phyloP scores from a whole-genome alignment of 441 rosid genomes.

The Arabidopsis lyrata region DNA sequence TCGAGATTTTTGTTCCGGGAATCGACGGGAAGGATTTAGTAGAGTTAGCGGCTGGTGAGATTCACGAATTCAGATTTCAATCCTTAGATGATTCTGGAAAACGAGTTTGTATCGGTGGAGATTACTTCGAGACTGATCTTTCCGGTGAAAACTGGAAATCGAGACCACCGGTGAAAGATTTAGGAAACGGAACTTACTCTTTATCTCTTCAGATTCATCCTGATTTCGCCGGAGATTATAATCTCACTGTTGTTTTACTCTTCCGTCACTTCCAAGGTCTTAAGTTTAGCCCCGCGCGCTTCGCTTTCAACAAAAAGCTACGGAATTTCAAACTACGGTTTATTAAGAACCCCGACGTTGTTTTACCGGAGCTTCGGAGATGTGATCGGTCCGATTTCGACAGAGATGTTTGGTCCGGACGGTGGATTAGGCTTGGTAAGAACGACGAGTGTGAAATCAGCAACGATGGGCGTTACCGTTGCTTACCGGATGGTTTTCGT shows the following conservation, averaged over 20 bases:
- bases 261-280: conserved; percentile 84
- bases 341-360: conserved; percentile 36
- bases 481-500: conserved; percentile 62
- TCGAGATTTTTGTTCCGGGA: conserved; percentile 59
- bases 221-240: conserved; percentile 76
- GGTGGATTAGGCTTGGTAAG: conserved; percentile 87
- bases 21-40: conserved; percentile 58
- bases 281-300: conserved; percentile 64
- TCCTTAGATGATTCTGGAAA: conserved; percentile 64
- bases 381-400: conserved; percentile 55
- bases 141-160: conserved; percentile 92
- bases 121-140: conserved; percentile 87
- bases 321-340: conserved; percentile 59
- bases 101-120: conserved; percentile 77
- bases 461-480: conserved; percentile 79
- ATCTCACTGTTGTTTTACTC: conserved; percentile 74
- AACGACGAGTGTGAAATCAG: conserved; percentile 70
- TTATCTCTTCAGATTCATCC: conserved; percentile 84
- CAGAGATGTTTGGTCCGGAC: conserved; percentile 76
- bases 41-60: conserved; percentile 68
- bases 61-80: conserved; percentile 67
- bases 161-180: conserved; percentile 79
- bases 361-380: conserved; percentile 56
- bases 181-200: conserved; percentile 81
- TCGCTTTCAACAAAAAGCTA: conserved; percentile 60